phyloP scores from a whole-genome alignment of 2,329 filamentous ascomycete species.

The Sporothrix brasiliensis region DNA sequence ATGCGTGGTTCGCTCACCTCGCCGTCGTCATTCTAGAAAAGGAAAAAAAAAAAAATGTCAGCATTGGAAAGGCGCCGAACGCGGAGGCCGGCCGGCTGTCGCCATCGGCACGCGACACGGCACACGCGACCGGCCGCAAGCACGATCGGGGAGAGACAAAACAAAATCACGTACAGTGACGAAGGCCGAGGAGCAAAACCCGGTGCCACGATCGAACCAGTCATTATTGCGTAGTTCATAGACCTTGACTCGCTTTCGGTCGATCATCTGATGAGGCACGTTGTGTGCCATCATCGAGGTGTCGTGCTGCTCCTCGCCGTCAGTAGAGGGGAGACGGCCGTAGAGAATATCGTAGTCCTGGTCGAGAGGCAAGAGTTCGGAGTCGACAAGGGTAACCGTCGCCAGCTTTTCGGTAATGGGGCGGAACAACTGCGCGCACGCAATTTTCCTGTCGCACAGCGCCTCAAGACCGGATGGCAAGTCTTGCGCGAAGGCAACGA shows the following conservation, averaged over 20 bases:
- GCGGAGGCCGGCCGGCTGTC: no score
- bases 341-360: conserved; percentile 62
- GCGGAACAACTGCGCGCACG: conserved; percentile 36
- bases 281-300: conserved; percentile 71
- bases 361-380: conserved; percentile 62
- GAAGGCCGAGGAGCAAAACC: conserved; percentile 83
- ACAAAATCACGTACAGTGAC: conserved; percentile 62
- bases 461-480: conserved; percentile 31
- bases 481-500: not conserved
- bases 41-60: conserved; percentile 38
- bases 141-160: not conserved
- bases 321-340: conserved; percentile 47
- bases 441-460: conserved; percentile 40
- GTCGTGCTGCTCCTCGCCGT: conserved; percentile 58
- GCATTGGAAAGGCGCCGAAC: conserved; percentile 30
- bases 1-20: conserved; percentile 81
- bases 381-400: conserved; percentile 57
- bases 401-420: conserved; percentile 52
- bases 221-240: conserved; percentile 98
- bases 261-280: conserved; percentile 68
- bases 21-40: conserved; percentile 42
- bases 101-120: conserved; percentile 23
- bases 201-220: conserved; percentile 97
- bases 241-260: conserved; percentile 88
- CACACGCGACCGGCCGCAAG: not conserved